phyloP scores from a whole-genome alignment of 495 filamentous ascomycete species.

The Daldinia concentrica region DNA sequence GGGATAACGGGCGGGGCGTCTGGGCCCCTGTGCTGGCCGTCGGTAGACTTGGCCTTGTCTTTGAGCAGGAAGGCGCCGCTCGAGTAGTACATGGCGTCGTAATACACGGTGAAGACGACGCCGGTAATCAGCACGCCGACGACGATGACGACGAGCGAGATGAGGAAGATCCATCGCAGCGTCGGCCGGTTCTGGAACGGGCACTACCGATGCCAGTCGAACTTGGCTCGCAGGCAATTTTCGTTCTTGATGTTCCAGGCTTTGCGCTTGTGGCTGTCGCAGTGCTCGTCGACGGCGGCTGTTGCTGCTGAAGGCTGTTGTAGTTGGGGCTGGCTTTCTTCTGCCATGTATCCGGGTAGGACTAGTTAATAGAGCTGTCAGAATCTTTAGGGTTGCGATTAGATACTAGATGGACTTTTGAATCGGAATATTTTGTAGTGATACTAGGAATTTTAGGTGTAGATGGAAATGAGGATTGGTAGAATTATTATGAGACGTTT shows the following conservation, averaged over 20 bases:
- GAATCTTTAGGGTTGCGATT: not conserved
- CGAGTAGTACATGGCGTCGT: conserved; percentile 39
- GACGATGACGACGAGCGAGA: conserved; percentile 35
- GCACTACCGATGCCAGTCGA: conserved; percentile 37
- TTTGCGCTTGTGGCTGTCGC: conserved; percentile 19
- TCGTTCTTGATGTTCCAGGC: conserved; percentile 17
- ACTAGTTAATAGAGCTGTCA: not conserved
- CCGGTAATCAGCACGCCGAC: conserved; percentile 32
- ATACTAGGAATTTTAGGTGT: not conserved
- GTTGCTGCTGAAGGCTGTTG: not conserved
- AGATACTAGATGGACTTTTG: not conserved
- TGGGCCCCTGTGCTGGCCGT: not conserved
- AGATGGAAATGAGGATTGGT: not conserved
- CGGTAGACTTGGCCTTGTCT: not conserved
- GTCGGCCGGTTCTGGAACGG: conserved; percentile 38
- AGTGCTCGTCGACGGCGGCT: conserved; percentile 17
- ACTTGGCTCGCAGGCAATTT: conserved; percentile 9
- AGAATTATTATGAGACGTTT: not conserved
- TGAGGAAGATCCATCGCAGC: conserved; percentile 37
- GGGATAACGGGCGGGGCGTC: not conserved
- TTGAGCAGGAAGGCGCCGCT: conserved; percentile 36
- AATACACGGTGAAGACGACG: conserved; percentile 40
- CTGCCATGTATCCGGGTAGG: not conserved
- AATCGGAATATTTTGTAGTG: not conserved
- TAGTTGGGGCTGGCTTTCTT: not conserved